These are phyloP conservation scores for Inga oerstediana DNA, from an alignment of 306 rosid genomes.

Conservation along the genomic window DNA sequence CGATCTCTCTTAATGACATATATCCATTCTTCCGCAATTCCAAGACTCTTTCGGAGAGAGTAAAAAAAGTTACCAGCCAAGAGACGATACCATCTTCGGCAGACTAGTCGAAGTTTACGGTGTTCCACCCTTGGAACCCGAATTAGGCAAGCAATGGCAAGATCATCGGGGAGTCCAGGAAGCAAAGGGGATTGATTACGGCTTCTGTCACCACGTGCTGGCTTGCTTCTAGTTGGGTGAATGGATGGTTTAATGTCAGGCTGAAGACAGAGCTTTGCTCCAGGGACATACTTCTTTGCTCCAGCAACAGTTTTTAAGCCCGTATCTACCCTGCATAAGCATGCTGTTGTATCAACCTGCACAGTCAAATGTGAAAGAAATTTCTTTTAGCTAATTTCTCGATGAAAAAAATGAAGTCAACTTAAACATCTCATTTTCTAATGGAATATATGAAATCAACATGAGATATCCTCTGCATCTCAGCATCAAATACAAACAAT, in stretches of 20 bases:
- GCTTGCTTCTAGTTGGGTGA: constrained; percentile 82
- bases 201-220: constrained; percentile 72
- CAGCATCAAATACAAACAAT: constrained; percentile 5
- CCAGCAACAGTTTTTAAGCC: constrained; percentile 84
- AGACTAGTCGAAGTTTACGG: constrained; percentile 75
- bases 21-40: constrained; percentile 86
- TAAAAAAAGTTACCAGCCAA: constrained; percentile 83
- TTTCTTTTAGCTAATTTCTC: constrained; percentile 16
- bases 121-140: constrained; percentile 85
- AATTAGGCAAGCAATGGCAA: constrained; percentile 83
- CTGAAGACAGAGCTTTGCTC: constrained; percentile 83
- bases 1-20: constrained; percentile 82
- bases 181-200: constrained; percentile 81
- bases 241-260: constrained; percentile 86
- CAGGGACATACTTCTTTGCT: constrained; percentile 79
- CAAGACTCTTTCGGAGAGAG: constrained; percentile 71
- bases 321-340: constrained; percentile 84
- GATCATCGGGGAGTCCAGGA: constrained; percentile 93
- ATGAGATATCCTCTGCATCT: constrained; percentile 9
- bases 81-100: constrained; percentile 89
- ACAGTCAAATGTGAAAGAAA: constrained; percentile 28
- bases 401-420: constrained; percentile 4
- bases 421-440: too few relatives aligned
- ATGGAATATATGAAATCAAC: constrained; percentile 12
- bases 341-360: constrained; percentile 91